Conservation (phyloP, 176 grass and related monocot species). For the Lolium perenne region DNA sequence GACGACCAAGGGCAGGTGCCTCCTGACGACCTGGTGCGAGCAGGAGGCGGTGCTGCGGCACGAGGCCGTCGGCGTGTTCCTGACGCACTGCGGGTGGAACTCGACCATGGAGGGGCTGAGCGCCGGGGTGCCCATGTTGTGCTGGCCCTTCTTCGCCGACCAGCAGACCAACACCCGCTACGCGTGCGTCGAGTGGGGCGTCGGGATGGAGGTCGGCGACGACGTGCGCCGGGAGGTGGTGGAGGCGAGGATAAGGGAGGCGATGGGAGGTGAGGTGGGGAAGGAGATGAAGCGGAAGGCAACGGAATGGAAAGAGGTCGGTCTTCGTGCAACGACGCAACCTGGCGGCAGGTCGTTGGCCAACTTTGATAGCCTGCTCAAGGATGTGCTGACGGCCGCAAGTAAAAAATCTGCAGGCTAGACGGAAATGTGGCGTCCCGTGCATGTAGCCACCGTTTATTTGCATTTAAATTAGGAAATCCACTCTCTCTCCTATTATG, state of each 20-base stretch:
- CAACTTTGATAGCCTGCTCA: neutral
- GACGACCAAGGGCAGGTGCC: neutral
- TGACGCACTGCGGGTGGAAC: slow-evolving; percentile 57
- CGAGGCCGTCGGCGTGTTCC: slow-evolving; percentile 28
- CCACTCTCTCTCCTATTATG: too few species aligned
- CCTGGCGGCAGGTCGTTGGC: neutral
- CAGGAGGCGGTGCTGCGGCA: slow-evolving; percentile 31
- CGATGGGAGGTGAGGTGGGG: slow-evolving; percentile 26
- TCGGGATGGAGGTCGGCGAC: slow-evolving; percentile 27
- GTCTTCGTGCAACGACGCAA: neutral
- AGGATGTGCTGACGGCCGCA: neutral
- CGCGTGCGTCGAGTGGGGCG: slow-evolving; percentile 36
- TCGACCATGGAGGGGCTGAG: slow-evolving; percentile 47
- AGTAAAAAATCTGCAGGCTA: neutral
- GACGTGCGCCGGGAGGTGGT: slow-evolving; percentile 30
- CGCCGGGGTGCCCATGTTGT: slow-evolving; percentile 40
- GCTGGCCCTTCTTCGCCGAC: slow-evolving; percentile 50
- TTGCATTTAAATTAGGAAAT: too few species aligned
- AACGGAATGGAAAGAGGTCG: neutral
- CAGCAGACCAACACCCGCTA: slow-evolving; percentile 37
- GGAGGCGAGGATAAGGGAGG: slow-evolving; percentile 24
- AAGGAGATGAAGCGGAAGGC: neutral
- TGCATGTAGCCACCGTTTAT: too few species aligned
- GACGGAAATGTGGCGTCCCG: neutral
- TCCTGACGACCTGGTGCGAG: slow-evolving; percentile 23